Evolutionary conservation across 148 eudicot species (phyloP), one percentile per base, ranked within the genome.

Genomic region (Camellia japonica): DNA sequence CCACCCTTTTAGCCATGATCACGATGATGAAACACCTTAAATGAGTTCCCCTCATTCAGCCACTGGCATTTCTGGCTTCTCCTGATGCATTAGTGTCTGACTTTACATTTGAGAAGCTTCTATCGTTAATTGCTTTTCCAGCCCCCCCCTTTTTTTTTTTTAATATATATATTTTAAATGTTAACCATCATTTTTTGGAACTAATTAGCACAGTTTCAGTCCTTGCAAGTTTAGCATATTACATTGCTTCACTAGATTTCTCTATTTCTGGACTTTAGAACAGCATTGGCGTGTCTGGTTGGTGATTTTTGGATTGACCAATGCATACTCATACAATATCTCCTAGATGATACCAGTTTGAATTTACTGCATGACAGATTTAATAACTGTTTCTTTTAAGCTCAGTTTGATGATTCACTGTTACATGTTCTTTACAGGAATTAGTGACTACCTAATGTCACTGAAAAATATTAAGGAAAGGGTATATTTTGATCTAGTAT

Each of bases 401-500:
- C 44, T 69, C 46, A 10, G 6, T 69, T 42, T 43, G 52, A 46
- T 38, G 9, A 7, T 69, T 13, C 20, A 42, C 19, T 44, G 10
- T 16, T 43, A 6, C 44, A 6, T 69, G 7, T 69, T 2, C 19
- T 69, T 69, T 69, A 2, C 73, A 69, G 73, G 73, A 69, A 69
- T 13, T 38, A 69, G 52, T 69, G 52, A 44, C 3, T 69, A 46
- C 52, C 19, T 44, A 12, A 3, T 43, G 20, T 15, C 73, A 15
- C 1, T 69, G 52, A 69, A 69, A 15, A 55, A 69, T 69, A 43
- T 69, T 12, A 69, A 16, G 23, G 73, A 42, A 69, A 46, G 54
- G 44, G 70, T 23, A 46, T 69, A 5, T 69, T 2, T 69, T 69
- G 73, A 69, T 69, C 73, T 69, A 44, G 7, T 69, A 69, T 43